Base-by-base conservation (phyloP, 164 flowering plant genomes). In the Tetracentron sinense region DNA sequence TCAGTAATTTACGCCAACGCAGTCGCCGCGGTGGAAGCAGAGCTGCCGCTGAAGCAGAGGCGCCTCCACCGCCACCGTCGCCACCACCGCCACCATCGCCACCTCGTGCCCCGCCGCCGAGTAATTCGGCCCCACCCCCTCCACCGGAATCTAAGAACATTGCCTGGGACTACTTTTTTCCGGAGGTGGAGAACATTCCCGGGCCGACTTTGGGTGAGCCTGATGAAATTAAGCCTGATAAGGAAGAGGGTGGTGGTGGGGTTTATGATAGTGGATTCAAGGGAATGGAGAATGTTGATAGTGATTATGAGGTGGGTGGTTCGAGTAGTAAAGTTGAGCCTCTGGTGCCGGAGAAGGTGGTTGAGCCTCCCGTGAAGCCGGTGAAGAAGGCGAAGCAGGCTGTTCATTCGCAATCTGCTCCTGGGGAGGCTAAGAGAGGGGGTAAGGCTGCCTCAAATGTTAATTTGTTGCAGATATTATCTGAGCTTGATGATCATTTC, bases 401-500 rank as follows among this genome's bases (percentile, higher is more conserved):
- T 38, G 63, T 68, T 70, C 88, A 87, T 67, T 74, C 88, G 1
- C 75, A 78, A 20, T 75, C 83, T 4, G 87, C 79, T 0, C 85
- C 89, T 0, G 21, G 71, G 3, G 94, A 77, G 12, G 25, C 72
- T 33, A 65, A 62, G 69, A 65, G 81, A 54, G 69, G 28, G 65
- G 74, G 64, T 20, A 77, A 74, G 47, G 61, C 30, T 27, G 63
- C 26, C 2, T 60, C 62, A 3, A 71, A 69, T 67, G 81, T 80
- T 46, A 81, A 72, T 76, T 69, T 90, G 60, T 63, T 78, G 84
- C 75, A 78, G 67, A 71, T 88, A 12, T 63, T 94, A 74, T 56
- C 63, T 63, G 74, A 67, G 7, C 67, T 92, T 31, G 98, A 92
- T 68, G 96, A 88, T 67, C 82, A 82, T 74, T 92, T 92, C 68